These are phyloP conservation scores for Endothia cerciana DNA, from an alignment of 2,329 filamentous ascomycete genomes.

Conservation along the genomic window DNA sequence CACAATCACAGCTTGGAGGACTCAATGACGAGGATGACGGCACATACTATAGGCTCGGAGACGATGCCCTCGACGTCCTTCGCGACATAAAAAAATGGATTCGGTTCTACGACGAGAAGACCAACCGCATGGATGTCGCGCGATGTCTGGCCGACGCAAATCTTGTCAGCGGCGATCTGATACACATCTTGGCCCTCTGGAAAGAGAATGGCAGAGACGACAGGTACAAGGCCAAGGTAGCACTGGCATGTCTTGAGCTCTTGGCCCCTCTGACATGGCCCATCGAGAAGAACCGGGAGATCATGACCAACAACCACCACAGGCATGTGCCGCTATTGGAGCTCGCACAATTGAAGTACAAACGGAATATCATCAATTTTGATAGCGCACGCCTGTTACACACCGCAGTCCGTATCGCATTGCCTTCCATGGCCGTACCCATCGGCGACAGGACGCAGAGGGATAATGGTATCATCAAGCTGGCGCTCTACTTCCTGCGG, in stretches of 20 bases:
- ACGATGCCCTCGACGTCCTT: slow-evolving; percentile 88
- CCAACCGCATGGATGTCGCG: slow-evolving; percentile 92
- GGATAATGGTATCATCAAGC: slow-evolving; percentile 90
- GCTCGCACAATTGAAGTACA: slow-evolving; percentile 86
- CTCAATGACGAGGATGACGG: slow-evolving; percentile 78
- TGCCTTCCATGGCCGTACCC: slow-evolving; percentile 83
- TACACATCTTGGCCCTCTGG: slow-evolving; percentile 87
- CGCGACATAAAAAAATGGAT: slow-evolving; percentile 96
- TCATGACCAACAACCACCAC: slow-evolving; percentile 91
- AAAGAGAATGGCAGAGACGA: slow-evolving; percentile 72
- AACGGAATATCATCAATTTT: slow-evolving; percentile 83
- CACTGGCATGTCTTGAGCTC: slow-evolving; percentile 85
- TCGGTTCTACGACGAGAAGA: slow-evolving; percentile 90
- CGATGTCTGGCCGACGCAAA: slow-evolving; percentile 91
- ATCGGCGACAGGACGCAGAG: slow-evolving; percentile 75
- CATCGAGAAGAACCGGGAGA: slow-evolving; percentile 74
- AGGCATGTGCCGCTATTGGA: slow-evolving; percentile 88
- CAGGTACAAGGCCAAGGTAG: slow-evolving; percentile 76
- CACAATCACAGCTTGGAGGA: slow-evolving; percentile 72
- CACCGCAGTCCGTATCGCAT: slow-evolving; percentile 76
- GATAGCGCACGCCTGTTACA: slow-evolving; percentile 78
- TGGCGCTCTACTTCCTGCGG: slow-evolving; percentile 85
- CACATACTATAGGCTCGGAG: slow-evolving; percentile 78
- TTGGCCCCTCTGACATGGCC: slow-evolving; percentile 95
- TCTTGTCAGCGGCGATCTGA: slow-evolving; percentile 83